Evolutionary conservation across 768 basidiomycete species (phyloP).

Genomic region (Steccherinum ochraceum): DNA sequence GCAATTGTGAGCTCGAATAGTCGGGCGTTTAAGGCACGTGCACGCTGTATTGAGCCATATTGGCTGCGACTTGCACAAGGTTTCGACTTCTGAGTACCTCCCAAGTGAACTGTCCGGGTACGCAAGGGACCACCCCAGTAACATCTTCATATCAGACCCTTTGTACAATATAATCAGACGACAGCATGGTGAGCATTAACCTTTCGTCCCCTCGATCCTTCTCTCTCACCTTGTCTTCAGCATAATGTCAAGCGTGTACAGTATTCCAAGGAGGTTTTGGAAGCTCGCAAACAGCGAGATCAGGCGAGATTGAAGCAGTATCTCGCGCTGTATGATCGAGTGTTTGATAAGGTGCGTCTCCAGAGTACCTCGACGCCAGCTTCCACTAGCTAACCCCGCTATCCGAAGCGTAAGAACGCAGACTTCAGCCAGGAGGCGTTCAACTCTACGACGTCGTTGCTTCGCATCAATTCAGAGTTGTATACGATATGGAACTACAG

Average conservation of each 20-base stretch:
- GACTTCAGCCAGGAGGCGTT: constrained; percentile 76
- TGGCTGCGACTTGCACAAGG: no score
- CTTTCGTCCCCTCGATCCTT: not conserved
- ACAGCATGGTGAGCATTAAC: not conserved
- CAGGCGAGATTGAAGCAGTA: constrained; percentile 73
- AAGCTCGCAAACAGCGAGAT: constrained; percentile 65
- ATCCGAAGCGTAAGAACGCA: constrained; percentile 53
- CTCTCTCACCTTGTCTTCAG: constrained; percentile 30
- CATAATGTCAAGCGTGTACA: constrained; percentile 64
- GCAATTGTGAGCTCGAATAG: no score
- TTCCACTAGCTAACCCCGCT: constrained; percentile 2
- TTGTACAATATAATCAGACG: not conserved
- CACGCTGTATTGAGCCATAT: no score
- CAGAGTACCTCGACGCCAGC: constrained; percentile 3
- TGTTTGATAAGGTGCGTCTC: constrained; percentile 52
- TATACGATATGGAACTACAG: constrained; percentile 97
- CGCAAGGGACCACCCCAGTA: not conserved
- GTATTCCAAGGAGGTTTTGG: constrained; percentile 54
- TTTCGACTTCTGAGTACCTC: not conserved
- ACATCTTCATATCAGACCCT: not conserved
- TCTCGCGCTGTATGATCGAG: constrained; percentile 52
- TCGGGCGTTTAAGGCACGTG: no score
- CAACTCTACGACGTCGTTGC: constrained; percentile 65
- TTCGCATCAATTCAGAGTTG: constrained; percentile 89
- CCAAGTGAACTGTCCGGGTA: not conserved